Base-by-base conservation (phyloP, 495 filamentous ascomycete genomes). In the Usnea hakonensis region DNA sequence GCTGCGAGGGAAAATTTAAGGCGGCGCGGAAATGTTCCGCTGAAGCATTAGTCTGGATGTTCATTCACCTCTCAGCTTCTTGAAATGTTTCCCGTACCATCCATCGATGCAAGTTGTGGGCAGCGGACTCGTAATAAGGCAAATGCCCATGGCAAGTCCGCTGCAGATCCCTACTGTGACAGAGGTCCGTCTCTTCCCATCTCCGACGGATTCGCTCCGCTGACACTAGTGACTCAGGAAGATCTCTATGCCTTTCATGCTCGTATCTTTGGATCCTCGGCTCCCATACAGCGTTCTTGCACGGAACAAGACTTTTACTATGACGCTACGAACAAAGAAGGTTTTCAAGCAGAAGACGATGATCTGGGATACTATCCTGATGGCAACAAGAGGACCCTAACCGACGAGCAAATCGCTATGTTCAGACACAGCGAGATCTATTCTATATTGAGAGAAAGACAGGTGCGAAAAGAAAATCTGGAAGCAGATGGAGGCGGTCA, bases 371-470 rank as follows among this genome's bases (percentile, higher is more conserved):
- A 91, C 73, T 98, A 97, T 69, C 76, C 81, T 8, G 92, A 97
- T 66, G 93, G 95, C 17, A 83, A 85, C 58, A 95, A 95, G 71
- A 86, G 95, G 8, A 96, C 91, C 9, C 76, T 98, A 56, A 97
- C 95, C 3, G 90, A 96, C 71, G 89, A 90, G 60, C 88, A 98
- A 74, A 90, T 97, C 50, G 84, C 80, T 21, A 94, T 96, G 43
- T 96, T 97, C 70, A 79, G 94, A 62, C 88, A 94, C 70, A 94
- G 87, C 17, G 94, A 98, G 74, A 81, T 97, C 48, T 85, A 95
- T 68, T 69, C 79, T 10, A 74, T 96, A 21, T 74, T 90, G 5
- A 82, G 87, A 13, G 78, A 78, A 62, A 73, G 73, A 66, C 71
- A 78, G 68, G 68, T 74, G 16, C 64, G 56, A 43, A 64, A 65